Base-by-base conservation (phyloP, 2,329 filamentous ascomycete genomes). In the Clarireedia paspali region DNA sequence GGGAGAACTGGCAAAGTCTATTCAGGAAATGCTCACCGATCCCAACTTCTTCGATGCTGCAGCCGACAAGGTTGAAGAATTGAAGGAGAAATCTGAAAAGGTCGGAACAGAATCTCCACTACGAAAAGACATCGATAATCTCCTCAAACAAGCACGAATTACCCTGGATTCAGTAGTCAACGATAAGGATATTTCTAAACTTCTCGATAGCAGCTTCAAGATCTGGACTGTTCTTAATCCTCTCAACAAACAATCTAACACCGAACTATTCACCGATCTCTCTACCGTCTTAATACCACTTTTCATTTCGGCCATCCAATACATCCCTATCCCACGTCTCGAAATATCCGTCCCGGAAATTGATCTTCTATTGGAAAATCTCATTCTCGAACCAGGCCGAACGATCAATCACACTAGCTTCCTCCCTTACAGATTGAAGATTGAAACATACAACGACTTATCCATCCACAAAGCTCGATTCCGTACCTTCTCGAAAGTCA, bases 351-450 rank as follows among this genome's bases (percentile, higher is more conserved):
- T 86, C 3, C 91, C 91, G 0, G 84, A 88, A 36, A 77, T 95
- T 54, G 91, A 96, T 64, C 79, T 97, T 5, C 75, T 97, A 1
- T 74, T 97, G 2, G 92, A 97, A 68, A 96, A 95, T 61, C 76
- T 97, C 34, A 87, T 97, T 58, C 78, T 97, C 34, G 89, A 96
- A 67, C 92, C 92, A 0, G 92, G 92, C 6, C 78, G 78, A 56
- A 95, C 90, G 0, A 78, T 95, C 64, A 92, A 96, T 69, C 76
- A 86, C 59, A 89, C 87, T 3, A 96, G 91, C 0, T 97, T 97
- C 75, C 77, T 97, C 1, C 92, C 92, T 0, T 92, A 90, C 73
- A 83, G 84, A 55, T 76, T 96, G 53, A 85, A 88, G 46, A 74
- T 96, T 3, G 85, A 91, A 60, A 92, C 89, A 0, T 86, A 87